phyloP scores from a whole-genome alignment of 805 yeast species.

The Cyberlindnera lachancei region DNA sequence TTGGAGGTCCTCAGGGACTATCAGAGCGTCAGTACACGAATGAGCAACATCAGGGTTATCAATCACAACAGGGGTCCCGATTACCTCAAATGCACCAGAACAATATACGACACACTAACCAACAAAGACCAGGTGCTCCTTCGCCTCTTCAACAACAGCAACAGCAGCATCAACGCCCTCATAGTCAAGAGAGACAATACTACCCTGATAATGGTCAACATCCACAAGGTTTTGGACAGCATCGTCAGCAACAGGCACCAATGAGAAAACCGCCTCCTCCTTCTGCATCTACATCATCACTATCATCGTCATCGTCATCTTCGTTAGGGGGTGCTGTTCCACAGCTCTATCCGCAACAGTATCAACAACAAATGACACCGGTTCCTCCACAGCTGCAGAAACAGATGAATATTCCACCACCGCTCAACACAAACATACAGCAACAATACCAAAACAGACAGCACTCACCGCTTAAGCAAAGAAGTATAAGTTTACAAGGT shows the following conservation, averaged over 20 bases:
- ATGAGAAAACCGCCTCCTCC: background rate
- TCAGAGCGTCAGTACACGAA: too few species aligned
- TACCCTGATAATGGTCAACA: background rate
- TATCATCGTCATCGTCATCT: background rate
- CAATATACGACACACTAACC: background rate
- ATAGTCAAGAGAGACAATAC: too few species aligned
- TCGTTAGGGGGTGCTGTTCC: too few species aligned
- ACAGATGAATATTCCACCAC: slow-evolving; percentile 1
- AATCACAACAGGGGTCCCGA: slow-evolving; percentile 2
- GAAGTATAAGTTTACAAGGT: background rate
- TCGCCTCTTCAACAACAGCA: slow-evolving; percentile 13
- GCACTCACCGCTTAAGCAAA: slow-evolving; percentile 7
- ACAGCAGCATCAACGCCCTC: slow-evolving; percentile 9
- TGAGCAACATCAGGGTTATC: too few species aligned
- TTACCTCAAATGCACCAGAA: slow-evolving; percentile 2
- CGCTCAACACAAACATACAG: slow-evolving; percentile 10
- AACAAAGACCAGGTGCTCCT: slow-evolving; percentile 5
- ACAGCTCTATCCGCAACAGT: slow-evolving; percentile 5
- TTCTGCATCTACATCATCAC: background rate
- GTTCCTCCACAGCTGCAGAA: background rate
- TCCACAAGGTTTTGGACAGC: background rate
- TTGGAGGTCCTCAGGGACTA: slow-evolving; percentile 1
- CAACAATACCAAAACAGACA: slow-evolving; percentile 5
- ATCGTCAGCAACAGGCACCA: background rate
- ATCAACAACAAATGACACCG: slow-evolving; percentile 1